Evolutionary conservation across 2,329 filamentous ascomycete genomes (phyloP), one percentile per base, ranked within the genome.

Genomic region (Chaetomiaceae sp.): DNA sequence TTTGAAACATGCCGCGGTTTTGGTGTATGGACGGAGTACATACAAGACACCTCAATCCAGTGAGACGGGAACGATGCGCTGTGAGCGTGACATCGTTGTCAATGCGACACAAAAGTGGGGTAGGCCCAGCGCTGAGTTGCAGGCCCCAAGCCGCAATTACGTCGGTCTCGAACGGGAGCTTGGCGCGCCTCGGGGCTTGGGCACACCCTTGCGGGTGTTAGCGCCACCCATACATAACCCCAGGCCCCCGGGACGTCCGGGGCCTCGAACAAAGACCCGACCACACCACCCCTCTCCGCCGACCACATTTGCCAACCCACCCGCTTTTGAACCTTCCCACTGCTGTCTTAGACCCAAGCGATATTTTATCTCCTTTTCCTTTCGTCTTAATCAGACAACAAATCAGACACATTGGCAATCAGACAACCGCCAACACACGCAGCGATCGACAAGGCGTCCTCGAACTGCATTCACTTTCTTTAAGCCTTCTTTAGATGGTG

Each of bases 111-210:
- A n/a, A 27, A 25, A 25, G 20, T 13, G 10, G 42, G 30, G 30
- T 9, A 14, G 10, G 2, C 40, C 19, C 8, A 12, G 6, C 13
- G 44, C n/a, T n/a, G n/a, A n/a, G n/a, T n/a, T n/a, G n/a, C n/a
- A n/a, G n/a, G 50, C 50, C 50, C 48, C 35, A 49, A 46, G 46
- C 51, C 10, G 38, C 38, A 27, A 51, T 54, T 50, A 51, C 47
- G 51, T 54, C 19, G 16, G 9, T 20, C 37, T n/a, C 8, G 44
- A n/a, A n/a, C n/a, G n/a, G 25, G 44, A 34, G 44, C 35, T 39
- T 40, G 44, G 20, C 19, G 16, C 1, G 23, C 27, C n/a, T n/a
- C n/a, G 10, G 10, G 25, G 10, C 25, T 10, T 27, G 25, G 6
- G 6, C 6, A 10, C 25, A 27, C 25, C 25, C 25, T 27, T 27